Evolutionary conservation across 2,329 filamentous ascomycete species (phyloP), one percentile per base, ranked within the genome.

Genomic region (Clonostachys sp.): DNA sequence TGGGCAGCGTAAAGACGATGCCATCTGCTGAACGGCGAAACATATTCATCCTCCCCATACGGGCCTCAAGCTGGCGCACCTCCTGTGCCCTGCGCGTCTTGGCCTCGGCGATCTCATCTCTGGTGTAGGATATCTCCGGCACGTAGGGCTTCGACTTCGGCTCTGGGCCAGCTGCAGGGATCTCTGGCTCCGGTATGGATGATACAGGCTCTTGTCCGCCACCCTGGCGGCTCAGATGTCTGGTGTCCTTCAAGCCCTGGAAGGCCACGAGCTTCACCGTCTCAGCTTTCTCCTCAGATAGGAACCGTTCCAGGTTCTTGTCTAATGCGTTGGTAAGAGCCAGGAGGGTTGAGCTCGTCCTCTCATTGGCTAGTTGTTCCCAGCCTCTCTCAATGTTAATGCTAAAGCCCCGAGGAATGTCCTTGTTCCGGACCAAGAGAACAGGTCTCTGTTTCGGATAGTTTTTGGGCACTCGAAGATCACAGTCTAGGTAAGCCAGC

Each of bases 351-450:
- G 71, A 67, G 6, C 68, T 75, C 5, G 68, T 68, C 40, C 77
- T 72, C 41, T 79, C 77, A 39, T 75, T 64, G 1, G 81, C 80
- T 45, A 92, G 73, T 38, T 67, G 72, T 50, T 85, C 80, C 70
- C 89, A 94, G 9, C 87, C 88, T 53, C 73, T 76, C 61, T 91
- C 87, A 36, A 94, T 79, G 64, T 91, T 92, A 63, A 88, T 78
- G 57, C 84, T 78, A 60, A 87, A 91, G 2, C 83, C 85, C 51
- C 83, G 73, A 3, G 83, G 84, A 56, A 90, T 88, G 54, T 75
- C 83, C 52, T 78, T 77, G 59, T 91, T 91, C 50, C 65, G 74
- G 45, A 92, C 80, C 16, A 74, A 75, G 46, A 94, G 68, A 14
- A 67, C 70, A 36, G 88, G 83, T 30, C 68, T 68, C 40, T 67